Conservation (phyloP, 108 stramenopile species). For the Nannochloropsis oceanica region DNA sequence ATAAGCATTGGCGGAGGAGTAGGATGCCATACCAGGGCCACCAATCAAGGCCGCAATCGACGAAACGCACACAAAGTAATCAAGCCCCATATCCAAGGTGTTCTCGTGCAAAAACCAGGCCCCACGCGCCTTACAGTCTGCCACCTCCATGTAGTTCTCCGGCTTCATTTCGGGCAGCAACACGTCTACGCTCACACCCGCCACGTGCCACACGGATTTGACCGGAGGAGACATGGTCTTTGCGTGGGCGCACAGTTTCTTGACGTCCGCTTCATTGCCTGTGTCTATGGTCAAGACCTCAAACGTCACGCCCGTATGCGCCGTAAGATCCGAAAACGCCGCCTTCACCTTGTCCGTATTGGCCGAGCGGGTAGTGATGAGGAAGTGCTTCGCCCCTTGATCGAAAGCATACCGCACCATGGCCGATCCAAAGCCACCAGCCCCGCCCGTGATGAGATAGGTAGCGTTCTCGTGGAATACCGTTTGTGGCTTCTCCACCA, state of each 20-base stretch:
- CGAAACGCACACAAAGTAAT: background rate
- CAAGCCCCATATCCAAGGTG: background rate
- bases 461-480: background rate
- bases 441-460: background rate
- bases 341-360: background rate
- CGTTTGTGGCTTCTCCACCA: background rate
- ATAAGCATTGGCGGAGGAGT: background rate
- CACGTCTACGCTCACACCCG: background rate
- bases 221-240: background rate
- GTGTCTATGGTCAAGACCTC: background rate
- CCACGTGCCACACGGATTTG: background rate
- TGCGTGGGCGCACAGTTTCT: background rate
- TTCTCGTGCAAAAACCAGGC: background rate
- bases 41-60: background rate
- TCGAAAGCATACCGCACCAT: background rate
- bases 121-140: background rate
- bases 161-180: background rate
- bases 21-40: background rate
- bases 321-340: background rate
- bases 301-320: background rate
- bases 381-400: background rate
- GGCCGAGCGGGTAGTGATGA: background rate
- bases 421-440: background rate
- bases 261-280: background rate
- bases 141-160: background rate